phyloP scores from a whole-genome alignment of 805 yeast genomes.

The Debaryomyces castellii region DNA sequence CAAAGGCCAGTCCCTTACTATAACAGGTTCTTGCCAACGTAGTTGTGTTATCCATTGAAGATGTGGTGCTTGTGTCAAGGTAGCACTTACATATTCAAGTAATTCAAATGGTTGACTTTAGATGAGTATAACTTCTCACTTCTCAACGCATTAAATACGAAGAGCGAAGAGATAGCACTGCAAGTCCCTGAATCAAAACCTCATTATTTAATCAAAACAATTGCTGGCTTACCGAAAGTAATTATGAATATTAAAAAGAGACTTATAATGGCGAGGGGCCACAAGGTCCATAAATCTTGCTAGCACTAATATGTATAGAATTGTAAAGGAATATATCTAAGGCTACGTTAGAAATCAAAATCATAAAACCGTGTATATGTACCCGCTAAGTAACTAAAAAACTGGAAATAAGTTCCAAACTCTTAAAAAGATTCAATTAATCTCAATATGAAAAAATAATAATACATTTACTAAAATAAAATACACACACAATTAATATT shows the following conservation, averaged over 20 bases:
- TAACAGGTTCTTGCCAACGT: neutral
- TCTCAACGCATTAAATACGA: neutral
- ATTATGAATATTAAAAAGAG: neutral
- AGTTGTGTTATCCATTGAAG: neutral
- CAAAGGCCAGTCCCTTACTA: neutral
- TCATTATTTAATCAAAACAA: neutral
- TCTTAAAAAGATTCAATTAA: neutral
- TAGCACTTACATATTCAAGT: slow-evolving; percentile 1
- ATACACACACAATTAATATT: neutral
- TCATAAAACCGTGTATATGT: too few species aligned
- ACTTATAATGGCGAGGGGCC: neutral
- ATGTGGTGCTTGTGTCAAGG: neutral
- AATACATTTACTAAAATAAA: neutral
- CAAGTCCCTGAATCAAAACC: neutral
- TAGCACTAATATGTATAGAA: too few species aligned
- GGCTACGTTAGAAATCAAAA: too few species aligned
- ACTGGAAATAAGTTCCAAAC: too few species aligned
- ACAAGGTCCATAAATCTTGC: too few species aligned
- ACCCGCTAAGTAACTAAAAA: too few species aligned
- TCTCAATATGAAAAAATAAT: neutral
- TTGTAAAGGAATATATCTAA: too few species aligned
- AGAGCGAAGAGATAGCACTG: neutral
- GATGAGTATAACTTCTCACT: neutral
- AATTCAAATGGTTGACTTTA: neutral
- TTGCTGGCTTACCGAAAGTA: neutral